phyloP scores from a whole-genome alignment of 208 protist species.

The Trypanosoma cruzi region DNA sequence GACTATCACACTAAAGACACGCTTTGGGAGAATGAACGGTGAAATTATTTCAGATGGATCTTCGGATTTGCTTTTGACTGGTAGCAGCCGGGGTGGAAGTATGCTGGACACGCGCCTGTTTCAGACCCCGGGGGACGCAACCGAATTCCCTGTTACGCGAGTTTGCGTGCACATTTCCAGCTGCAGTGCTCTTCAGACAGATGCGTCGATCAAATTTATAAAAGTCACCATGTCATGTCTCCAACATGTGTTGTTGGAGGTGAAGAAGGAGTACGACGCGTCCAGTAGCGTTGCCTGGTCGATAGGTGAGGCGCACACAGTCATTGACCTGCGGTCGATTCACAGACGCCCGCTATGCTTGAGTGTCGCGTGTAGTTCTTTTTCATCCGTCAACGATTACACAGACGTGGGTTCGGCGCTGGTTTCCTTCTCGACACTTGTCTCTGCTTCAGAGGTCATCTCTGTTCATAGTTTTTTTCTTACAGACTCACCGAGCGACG shows the following conservation, averaged over 20 bases:
- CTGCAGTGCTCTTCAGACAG: constrained; percentile 43
- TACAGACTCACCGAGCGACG: not conserved
- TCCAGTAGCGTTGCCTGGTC: constrained; percentile 48
- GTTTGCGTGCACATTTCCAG: constrained; percentile 65
- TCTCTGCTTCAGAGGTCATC: constrained; percentile 19
- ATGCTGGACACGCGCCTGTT: constrained; percentile 24
- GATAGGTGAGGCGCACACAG: constrained; percentile 38
- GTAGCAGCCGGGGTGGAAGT: not conserved
- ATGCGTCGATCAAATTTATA: constrained; percentile 41
- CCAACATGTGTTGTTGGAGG: constrained; percentile 40
- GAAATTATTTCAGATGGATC: constrained; percentile 18
- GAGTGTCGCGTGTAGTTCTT: constrained; percentile 8
- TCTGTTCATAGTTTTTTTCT: constrained; percentile 27
- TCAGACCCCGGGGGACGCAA: not conserved
- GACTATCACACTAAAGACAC: constrained; percentile 27
- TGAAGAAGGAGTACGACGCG: constrained; percentile 34
- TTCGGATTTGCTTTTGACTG: constrained; percentile 17
- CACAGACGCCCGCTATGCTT: constrained; percentile 21
- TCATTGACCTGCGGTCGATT: constrained; percentile 36
- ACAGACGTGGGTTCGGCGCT: constrained; percentile 14
- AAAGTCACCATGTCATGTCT: constrained; percentile 45
- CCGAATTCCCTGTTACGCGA: constrained; percentile 32
- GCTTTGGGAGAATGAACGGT: constrained; percentile 27
- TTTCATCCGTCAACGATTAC: not conserved
- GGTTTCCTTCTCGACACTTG: constrained; percentile 27